Conservation (phyloP, 2,329 filamentous ascomycete species). For the Fusarium dimerum region DNA sequence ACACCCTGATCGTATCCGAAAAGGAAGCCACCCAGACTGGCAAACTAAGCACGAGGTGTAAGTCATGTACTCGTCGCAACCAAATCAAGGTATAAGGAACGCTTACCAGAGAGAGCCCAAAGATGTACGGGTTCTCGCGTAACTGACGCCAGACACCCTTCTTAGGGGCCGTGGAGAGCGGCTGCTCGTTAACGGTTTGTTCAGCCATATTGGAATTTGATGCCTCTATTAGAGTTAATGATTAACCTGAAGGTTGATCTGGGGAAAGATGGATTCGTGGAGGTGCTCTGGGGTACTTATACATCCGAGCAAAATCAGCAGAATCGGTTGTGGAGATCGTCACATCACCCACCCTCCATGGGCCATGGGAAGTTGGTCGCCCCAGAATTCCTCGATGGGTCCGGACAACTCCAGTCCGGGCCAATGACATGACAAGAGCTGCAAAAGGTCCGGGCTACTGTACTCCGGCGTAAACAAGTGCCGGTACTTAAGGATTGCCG, state of each 20-base stretch:
- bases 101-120: conserved; percentile 43
- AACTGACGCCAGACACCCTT: conserved; percentile 30
- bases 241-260: not conserved
- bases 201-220: conserved; percentile 4
- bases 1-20: conserved; percentile 54
- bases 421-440: not conserved
- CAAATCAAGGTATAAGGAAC: no score
- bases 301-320: not conserved
- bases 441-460: not conserved
- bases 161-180: conserved; percentile 2
- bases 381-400: not conserved
- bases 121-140: conserved; percentile 44
- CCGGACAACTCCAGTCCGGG: conserved; percentile 5
- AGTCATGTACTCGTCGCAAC: no score
- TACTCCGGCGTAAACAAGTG: not conserved
- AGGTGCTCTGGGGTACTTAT: conserved; percentile 1
- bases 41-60: no score
- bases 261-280: not conserved
- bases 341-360: no score
- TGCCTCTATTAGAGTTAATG: not conserved
- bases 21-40: conserved; percentile 40
- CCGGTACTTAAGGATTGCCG: not conserved
- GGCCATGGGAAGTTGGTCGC: no score
- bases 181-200: not conserved
- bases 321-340: no score